phyloP scores from a whole-genome alignment of 257 asterid genomes.

The Schizonepeta tenuifolia region DNA sequence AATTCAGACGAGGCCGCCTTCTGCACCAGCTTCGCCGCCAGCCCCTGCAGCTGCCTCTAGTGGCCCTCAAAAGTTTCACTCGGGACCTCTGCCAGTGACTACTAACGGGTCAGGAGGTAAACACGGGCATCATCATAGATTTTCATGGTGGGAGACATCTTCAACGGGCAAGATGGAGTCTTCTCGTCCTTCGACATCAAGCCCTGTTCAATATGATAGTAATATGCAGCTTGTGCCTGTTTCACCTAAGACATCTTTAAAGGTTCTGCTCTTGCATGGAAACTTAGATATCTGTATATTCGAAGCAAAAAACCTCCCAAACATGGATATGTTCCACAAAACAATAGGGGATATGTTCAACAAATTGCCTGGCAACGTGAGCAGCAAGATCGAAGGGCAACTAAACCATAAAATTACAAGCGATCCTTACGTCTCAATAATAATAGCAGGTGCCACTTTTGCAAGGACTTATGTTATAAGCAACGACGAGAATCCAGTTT shows the following conservation, averaged over 20 bases:
- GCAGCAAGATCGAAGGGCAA: conserved; percentile 82
- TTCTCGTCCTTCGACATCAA: conserved; percentile 30
- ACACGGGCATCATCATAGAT: conserved; percentile 52
- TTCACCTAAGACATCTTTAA: conserved; percentile 61
- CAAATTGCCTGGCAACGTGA: conserved; percentile 72
- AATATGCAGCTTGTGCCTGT: conserved; percentile 67
- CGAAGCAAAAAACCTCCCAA: conserved; percentile 95
- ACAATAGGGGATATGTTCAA: conserved; percentile 87
- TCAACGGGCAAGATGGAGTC: conserved; percentile 35
- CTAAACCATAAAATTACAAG: conserved; percentile 78
- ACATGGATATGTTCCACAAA: conserved; percentile 99
- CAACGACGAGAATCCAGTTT: conserved; percentile 83
- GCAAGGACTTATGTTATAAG: conserved; percentile 89
- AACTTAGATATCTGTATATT: conserved; percentile 82
- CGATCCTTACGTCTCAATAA: conserved; percentile 86
- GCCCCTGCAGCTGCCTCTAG: conserved; percentile 46
- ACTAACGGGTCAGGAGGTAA: conserved; percentile 44
- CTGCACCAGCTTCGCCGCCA: conserved; percentile 57
- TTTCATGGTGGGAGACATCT: conserved; percentile 61
- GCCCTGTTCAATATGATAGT: conserved; percentile 37
- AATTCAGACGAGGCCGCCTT: conserved; percentile 42
- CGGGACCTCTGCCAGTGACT: conserved; percentile 56
- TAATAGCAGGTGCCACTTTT: conserved; percentile 65
- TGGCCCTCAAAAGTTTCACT: conserved; percentile 53
- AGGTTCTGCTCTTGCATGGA: conserved; percentile 81